A percentile compares a stretch with the other conserved stretches of the same genome.
phyloP scores from a whole-genome alignment of 768 basidiomycete genomes.

The Dioszegia hungarica region DNA sequence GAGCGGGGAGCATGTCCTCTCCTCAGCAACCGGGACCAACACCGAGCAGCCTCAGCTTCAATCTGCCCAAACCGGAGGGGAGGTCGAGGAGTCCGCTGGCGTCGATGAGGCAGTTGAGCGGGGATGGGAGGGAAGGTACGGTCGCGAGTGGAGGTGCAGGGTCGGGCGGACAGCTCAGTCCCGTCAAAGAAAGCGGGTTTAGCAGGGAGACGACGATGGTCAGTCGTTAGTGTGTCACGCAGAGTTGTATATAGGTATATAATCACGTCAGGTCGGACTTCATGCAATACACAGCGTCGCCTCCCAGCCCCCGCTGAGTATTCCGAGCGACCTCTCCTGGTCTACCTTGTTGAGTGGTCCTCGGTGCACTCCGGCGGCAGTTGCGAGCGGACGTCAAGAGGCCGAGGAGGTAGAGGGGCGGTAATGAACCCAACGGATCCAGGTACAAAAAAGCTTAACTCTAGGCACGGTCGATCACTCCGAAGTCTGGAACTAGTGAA shows the following conservation, averaged over 20 bases:
- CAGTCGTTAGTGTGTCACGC: background rate
- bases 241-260: no score
- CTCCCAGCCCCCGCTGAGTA: no score
- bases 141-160: background rate
- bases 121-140: background rate
- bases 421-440: no score
- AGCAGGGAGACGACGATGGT: constrained; percentile 8
- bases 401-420: no score
- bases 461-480: no score
- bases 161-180: constrained; percentile 3
- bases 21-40: background rate
- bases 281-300: background rate
- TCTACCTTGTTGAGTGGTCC: no score
- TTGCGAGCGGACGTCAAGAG: no score
- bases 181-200: constrained; percentile 7
- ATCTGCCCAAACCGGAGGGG: background rate
- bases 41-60: constrained; percentile 5
- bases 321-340: no score
- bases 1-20: background rate
- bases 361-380: no score
- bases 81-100: background rate
- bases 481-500: no score
- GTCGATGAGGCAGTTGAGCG: background rate
- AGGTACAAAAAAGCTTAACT: no score
- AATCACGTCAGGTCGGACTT: no score